Conservation (phyloP, 768 basidiomycete species). For the Amanita jacksonii region DNA sequence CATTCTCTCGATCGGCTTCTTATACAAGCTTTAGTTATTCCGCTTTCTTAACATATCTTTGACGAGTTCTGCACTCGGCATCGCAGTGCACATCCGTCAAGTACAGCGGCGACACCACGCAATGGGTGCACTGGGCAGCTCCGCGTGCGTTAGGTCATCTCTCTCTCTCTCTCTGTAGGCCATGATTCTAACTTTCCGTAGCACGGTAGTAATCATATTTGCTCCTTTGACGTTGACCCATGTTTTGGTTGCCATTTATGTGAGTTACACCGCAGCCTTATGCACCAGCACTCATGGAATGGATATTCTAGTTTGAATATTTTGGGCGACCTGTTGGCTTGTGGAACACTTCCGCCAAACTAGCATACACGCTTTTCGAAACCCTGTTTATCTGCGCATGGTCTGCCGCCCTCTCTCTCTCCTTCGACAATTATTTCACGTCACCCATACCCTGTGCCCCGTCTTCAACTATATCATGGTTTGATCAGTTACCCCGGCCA, state of each 20-base stretch:
- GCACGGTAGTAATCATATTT: slow-evolving; percentile 79
- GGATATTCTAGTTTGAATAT: slow-evolving; percentile 77
- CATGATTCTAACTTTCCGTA: slow-evolving; percentile 17
- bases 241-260: slow-evolving; percentile 81
- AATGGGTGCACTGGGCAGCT: slow-evolving; percentile 73
- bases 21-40: slow-evolving; percentile 47
- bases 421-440: slow-evolving; percentile 90
- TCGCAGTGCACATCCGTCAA: slow-evolving; percentile 67
- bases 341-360: slow-evolving; percentile 82
- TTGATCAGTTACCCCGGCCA: slow-evolving; percentile 55
- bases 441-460: slow-evolving; percentile 72
- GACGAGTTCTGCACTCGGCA: slow-evolving; percentile 66
- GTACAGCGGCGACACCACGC: slow-evolving; percentile 40
- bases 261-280: slow-evolving; percentile 26
- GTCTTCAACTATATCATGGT: slow-evolving; percentile 56
- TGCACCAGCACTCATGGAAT: neutral
- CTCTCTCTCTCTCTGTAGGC: neutral
- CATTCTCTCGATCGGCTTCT: slow-evolving; percentile 3
- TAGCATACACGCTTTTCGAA: slow-evolving; percentile 80
- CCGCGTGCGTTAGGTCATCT: slow-evolving; percentile 63
- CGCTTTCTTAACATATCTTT: slow-evolving; percentile 79
- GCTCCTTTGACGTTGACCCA: slow-evolving; percentile 75
- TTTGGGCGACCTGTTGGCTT: slow-evolving; percentile 88
- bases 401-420: slow-evolving; percentile 82
- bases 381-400: slow-evolving; percentile 90